phyloP scores from a whole-genome alignment of 2,329 filamentous ascomycete species.

The Cladosporium sphaerospermum region DNA sequence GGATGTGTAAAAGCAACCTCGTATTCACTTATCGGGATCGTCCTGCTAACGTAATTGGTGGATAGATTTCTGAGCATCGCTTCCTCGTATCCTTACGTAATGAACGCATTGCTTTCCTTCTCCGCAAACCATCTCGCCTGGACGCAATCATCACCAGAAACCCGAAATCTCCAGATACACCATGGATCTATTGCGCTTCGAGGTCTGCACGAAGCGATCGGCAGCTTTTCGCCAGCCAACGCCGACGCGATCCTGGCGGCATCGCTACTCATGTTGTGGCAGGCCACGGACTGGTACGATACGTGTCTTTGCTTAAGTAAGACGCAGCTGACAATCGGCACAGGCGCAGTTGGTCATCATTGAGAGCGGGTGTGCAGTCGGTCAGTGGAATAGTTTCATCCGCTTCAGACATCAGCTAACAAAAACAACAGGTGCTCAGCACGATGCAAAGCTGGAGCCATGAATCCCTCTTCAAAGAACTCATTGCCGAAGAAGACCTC shows the following conservation, averaged over 20 bases:
- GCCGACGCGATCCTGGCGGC: conserved; percentile 88
- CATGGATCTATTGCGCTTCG: conserved; percentile 81
- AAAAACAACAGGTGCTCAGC: conserved; percentile 61
- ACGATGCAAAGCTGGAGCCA: conserved; percentile 87
- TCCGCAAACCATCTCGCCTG: conserved; percentile 93
- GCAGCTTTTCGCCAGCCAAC: conserved; percentile 74
- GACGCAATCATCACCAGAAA: conserved; percentile 77
- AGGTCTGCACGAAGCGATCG: conserved; percentile 81
- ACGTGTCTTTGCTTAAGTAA: neutral
- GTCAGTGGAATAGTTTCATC: conserved; percentile 46
- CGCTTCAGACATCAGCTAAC: conserved; percentile 15
- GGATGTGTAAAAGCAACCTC: conserved; percentile 12
- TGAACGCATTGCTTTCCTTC: conserved; percentile 86
- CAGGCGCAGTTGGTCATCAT: conserved; percentile 86
- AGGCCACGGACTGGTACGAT: conserved; percentile 87
- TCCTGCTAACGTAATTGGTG: conserved; percentile 27
- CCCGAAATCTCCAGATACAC: conserved; percentile 81
- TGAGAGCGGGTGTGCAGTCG: conserved; percentile 86
- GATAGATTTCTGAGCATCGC: conserved; percentile 73
- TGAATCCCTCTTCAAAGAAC: conserved; percentile 77
- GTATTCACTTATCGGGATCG: conserved; percentile 17
- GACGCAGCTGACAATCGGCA: conserved; percentile 15
- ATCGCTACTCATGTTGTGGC: conserved; percentile 89
- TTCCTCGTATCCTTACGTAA: conserved; percentile 76
- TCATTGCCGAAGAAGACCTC: conserved; percentile 65